Evolutionary conservation across 208 protist species (phyloP), one percentile per base, ranked within the genome.

Genomic region (Trichomonas tenax): DNA sequence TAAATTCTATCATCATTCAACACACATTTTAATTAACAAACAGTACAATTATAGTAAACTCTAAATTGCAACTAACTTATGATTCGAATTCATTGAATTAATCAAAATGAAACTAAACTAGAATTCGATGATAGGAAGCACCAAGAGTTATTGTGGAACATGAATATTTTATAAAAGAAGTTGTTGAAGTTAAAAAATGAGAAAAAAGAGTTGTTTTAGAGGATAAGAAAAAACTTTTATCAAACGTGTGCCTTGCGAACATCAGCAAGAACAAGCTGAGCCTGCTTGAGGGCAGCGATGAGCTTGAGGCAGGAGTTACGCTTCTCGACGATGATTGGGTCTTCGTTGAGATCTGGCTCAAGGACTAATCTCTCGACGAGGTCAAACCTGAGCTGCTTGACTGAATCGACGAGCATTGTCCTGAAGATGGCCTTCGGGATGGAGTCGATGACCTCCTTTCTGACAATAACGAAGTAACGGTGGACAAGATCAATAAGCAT

Each of bases 371-470:
- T 89, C 23, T 89, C 82, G 17, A 89, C 82, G 36, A 89, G 82
- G 34, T n/a, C n/a, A 31, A 89, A 46, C 17, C 82, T 44, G 17
- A 89, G 40, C n/a, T 89, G 14, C 17, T 44, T n/a, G 36, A 89
- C 82, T 31, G 38, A 48, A 31, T 89, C 40, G 9, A n/a, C 17
- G 40, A 89, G 82, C 17, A 89, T 31, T 31, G 14, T 44, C 41
- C 36, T 89, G 40, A 89, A 89, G 17, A 95, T 95, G 49, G 89
- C 89, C 36, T 95, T 95, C 4, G 89, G 89, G 17, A 95, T 72
- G 21, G 46, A 45, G 17, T 95, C 89, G 15, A 51, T 72, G 17
- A 95, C 46, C 38, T 95, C 49, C 46, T 95, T 95, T 34, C 49
- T 14, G 11, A 95, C 89, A 45, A 95, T 63, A 23, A 81, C 89